phyloP scores from a whole-genome alignment of 2,329 filamentous ascomycete genomes.

The Trichothecium sympodiale region DNA sequence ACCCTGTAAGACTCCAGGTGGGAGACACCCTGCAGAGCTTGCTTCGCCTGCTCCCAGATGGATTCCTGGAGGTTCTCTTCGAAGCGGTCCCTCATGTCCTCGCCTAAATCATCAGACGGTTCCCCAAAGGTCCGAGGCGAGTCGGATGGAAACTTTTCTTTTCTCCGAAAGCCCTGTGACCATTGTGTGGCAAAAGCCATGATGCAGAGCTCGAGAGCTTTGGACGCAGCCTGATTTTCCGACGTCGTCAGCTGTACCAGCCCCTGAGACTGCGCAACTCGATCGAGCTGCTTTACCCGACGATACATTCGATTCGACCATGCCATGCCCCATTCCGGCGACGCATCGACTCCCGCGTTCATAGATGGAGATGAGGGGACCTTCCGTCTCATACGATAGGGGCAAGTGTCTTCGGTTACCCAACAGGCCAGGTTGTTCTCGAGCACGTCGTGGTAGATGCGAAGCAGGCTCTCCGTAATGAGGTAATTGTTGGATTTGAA shows the following conservation, averaged over 20 bases:
- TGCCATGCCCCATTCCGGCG: slow-evolving; percentile 22
- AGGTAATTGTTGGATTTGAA: slow-evolving; percentile 16
- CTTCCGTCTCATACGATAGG: slow-evolving; percentile 23
- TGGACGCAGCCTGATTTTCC: slow-evolving; percentile 31
- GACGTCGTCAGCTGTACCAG: slow-evolving; percentile 26
- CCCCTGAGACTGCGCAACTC: slow-evolving; percentile 25
- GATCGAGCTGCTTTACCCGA: slow-evolving; percentile 36
- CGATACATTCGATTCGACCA: slow-evolving; percentile 38
- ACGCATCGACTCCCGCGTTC: slow-evolving; percentile 10
- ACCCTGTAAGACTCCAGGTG: slow-evolving; percentile 28
- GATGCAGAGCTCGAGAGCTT: slow-evolving; percentile 35
- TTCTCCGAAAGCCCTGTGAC: slow-evolving; percentile 3
- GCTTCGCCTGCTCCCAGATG: slow-evolving; percentile 26
- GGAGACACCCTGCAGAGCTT: slow-evolving; percentile 22
- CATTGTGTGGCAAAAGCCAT: slow-evolving; percentile 44
- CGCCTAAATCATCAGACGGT: neutral
- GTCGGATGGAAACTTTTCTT: neutral
- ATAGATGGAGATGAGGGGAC: slow-evolving; percentile 7
- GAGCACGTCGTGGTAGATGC: slow-evolving; percentile 42
- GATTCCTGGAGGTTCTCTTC: slow-evolving; percentile 24
- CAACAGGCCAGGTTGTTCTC: slow-evolving; percentile 42
- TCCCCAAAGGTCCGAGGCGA: no score
- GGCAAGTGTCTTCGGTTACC: slow-evolving; percentile 41
- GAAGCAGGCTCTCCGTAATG: slow-evolving; percentile 29
- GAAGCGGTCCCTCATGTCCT: slow-evolving; percentile 20